Evolutionary conservation across 768 basidiomycete genomes (phyloP).

Genomic region (Trametopsis cervina): DNA sequence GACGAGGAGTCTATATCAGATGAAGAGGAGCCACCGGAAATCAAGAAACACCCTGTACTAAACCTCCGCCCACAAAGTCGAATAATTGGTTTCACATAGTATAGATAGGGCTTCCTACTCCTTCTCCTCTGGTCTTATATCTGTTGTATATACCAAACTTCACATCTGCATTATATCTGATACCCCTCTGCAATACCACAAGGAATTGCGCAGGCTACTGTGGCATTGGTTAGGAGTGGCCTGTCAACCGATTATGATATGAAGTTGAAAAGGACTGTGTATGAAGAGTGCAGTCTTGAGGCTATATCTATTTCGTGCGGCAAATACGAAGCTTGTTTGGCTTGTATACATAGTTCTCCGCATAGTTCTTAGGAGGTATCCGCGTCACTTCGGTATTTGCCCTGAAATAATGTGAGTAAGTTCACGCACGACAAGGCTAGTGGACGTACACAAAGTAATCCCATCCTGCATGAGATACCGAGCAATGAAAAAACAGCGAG

Average conservation of each 20-base stretch:
- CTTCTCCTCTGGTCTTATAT: no score
- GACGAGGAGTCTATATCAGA: conserved; percentile 51
- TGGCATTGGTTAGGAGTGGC: no score
- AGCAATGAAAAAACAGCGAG: no score
- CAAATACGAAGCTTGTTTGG: conserved; percentile 73
- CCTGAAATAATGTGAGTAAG: conserved; percentile 34
- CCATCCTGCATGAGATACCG: conserved; percentile 59
- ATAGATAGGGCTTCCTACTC: conserved; percentile 3
- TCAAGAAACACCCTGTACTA: conserved; percentile 46
- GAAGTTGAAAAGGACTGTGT: no score
- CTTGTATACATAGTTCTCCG: conserved; percentile 87
- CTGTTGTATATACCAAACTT: no score
- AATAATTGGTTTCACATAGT: conserved; percentile 47
- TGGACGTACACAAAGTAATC: conserved; percentile 81
- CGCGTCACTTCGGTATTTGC: conserved; percentile 44
- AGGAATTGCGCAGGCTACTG: no score
- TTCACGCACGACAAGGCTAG: neutral
- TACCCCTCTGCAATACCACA: no score
- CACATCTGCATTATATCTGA: no score
- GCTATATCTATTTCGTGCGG: conserved; percentile 94
- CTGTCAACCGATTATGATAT: no score
- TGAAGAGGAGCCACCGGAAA: conserved; percentile 32
- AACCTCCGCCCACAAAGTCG: conserved; percentile 50
- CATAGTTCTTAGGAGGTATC: conserved; percentile 81
- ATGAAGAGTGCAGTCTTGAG: no score